Conservation (phyloP, 495 filamentous ascomycete genomes). For the Sporormia fimetaria region DNA sequence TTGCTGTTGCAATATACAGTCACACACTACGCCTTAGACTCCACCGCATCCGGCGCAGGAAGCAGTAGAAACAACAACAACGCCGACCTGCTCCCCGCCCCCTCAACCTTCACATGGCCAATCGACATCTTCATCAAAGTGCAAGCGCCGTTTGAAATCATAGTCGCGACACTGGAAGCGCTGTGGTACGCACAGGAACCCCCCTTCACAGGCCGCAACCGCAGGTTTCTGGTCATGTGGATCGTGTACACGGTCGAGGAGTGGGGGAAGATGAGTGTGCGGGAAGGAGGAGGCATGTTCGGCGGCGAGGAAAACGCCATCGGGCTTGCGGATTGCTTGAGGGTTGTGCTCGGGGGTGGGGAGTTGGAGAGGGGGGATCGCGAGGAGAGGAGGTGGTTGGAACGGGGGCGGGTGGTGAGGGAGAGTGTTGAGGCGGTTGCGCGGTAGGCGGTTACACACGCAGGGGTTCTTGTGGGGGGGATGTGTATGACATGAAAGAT, state of each 20-base stretch:
- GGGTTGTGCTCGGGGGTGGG: slow-evolving; percentile 12
- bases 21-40: slow-evolving; percentile 6
- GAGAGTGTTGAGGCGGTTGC: slow-evolving; percentile 15
- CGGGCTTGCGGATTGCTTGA: slow-evolving; percentile 24
- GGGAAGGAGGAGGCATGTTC: slow-evolving; percentile 37
- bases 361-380: slow-evolving; percentile 8
- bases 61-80: slow-evolving; percentile 33
- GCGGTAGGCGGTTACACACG: not conserved
- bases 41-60: not conserved
- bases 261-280: slow-evolving; percentile 53
- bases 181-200: slow-evolving; percentile 76
- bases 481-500: not conserved
- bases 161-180: slow-evolving; percentile 65
- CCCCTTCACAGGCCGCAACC: slow-evolving; percentile 62
- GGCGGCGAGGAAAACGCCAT: slow-evolving; percentile 31
- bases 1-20: slow-evolving; percentile 43
- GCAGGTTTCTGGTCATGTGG: slow-evolving; percentile 48
- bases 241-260: slow-evolving; percentile 48
- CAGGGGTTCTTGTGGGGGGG: no score
- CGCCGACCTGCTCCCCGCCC: slow-evolving; percentile 31
- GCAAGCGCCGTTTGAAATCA: slow-evolving; percentile 58
- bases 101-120: slow-evolving; percentile 58
- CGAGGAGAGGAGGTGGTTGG: slow-evolving; percentile 13
- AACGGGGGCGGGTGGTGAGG: slow-evolving; percentile 14
- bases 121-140: slow-evolving; percentile 69